A percentile compares a stretch with the other conserved stretches of the same genome.
These are phyloP conservation scores for Quercus parvula DNA, from an alignment of 306 rosid genomes.

Conservation along the genomic window DNA sequence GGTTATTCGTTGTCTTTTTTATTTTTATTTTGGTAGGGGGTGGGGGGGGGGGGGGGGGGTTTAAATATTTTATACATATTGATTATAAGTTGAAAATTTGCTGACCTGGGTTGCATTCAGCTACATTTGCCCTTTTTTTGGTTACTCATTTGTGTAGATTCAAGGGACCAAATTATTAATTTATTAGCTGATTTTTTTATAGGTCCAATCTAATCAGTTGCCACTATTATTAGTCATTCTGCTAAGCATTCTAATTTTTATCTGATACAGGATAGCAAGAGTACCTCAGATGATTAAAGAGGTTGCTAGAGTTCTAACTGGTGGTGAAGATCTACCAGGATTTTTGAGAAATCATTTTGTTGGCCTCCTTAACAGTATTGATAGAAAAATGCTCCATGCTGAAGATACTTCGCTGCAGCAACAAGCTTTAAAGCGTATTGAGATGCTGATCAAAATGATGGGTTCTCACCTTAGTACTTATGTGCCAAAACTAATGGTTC, in stretches of 20 bases:
- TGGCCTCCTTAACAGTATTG: slow-evolving; percentile 78
- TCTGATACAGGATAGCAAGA: slow-evolving; percentile 68
- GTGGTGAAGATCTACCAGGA: slow-evolving; percentile 83
- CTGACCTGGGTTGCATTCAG: slow-evolving; percentile 12
- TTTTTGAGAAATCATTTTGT: slow-evolving; percentile 90
- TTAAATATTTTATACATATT: no score
- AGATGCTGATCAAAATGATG: slow-evolving; percentile 91
- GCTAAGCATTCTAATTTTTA: slow-evolving; percentile 22
- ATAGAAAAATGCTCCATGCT: slow-evolving; percentile 93
- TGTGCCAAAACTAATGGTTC: slow-evolving; percentile 92
- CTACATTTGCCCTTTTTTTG: slow-evolving; percentile 20
- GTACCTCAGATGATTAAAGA: slow-evolving; percentile 81
- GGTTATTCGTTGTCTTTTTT: neutral
- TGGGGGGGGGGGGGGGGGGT: no score
- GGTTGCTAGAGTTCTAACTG: slow-evolving; percentile 81
- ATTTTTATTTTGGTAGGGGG: neutral
- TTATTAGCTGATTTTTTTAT: neutral
- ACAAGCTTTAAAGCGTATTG: slow-evolving; percentile 85
- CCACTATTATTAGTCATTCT: slow-evolving; percentile 4
- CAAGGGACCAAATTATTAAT: slow-evolving; percentile 1
- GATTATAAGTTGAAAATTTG: neutral
- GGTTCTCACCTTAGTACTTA: slow-evolving; percentile 76
- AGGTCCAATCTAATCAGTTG: neutral
- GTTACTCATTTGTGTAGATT: slow-evolving; percentile 17
- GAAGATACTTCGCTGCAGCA: slow-evolving; percentile 64